Evolutionary conservation across 2,329 filamentous ascomycete genomes (phyloP).

Genomic region (Pyrenophora seminiperda): DNA sequence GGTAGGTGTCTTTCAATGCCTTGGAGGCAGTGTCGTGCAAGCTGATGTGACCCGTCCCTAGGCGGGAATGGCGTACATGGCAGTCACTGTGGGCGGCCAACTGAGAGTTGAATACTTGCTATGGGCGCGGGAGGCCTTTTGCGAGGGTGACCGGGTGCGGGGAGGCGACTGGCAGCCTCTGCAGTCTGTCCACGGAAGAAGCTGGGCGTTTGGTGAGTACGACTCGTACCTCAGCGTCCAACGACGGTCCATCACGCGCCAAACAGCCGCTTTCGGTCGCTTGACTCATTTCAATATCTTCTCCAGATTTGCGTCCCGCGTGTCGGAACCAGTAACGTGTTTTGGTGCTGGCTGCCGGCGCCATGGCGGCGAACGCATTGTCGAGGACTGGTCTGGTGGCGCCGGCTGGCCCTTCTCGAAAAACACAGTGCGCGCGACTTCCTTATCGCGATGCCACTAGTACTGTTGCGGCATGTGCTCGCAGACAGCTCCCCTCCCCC

Average conservation of each 20-base stretch:
- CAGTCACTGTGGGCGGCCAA: too few relatives aligned
- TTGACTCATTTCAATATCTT: constrained; percentile 1
- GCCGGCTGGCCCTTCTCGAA: constrained; percentile 13
- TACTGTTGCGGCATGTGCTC: constrained; percentile 16
- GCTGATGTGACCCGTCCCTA: background rate
- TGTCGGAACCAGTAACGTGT: constrained; percentile 6
- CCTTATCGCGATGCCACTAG: constrained; percentile 9
- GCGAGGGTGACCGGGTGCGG: background rate
- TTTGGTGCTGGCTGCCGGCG: constrained; percentile 7
- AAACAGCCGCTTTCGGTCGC: constrained; percentile 11
- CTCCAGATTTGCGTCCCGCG: constrained; percentile 18
- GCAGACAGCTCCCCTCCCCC: constrained; percentile 8
- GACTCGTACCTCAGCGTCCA: too few relatives aligned
- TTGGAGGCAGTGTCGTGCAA: constrained; percentile 6
- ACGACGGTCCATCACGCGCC: background rate
- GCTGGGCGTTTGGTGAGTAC: too few relatives aligned
- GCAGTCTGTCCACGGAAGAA: constrained; percentile 2
- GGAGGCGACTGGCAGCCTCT: background rate
- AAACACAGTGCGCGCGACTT: constrained; percentile 7
- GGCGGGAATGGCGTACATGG: background rate
- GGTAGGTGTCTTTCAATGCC: too few relatives aligned
- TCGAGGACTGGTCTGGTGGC: constrained; percentile 11
- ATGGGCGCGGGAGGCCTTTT: too few relatives aligned
- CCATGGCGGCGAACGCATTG: constrained; percentile 6
- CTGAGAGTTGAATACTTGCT: too few relatives aligned